Base-by-base conservation (phyloP, 257 asterid species). In the Lycium barbarum region DNA sequence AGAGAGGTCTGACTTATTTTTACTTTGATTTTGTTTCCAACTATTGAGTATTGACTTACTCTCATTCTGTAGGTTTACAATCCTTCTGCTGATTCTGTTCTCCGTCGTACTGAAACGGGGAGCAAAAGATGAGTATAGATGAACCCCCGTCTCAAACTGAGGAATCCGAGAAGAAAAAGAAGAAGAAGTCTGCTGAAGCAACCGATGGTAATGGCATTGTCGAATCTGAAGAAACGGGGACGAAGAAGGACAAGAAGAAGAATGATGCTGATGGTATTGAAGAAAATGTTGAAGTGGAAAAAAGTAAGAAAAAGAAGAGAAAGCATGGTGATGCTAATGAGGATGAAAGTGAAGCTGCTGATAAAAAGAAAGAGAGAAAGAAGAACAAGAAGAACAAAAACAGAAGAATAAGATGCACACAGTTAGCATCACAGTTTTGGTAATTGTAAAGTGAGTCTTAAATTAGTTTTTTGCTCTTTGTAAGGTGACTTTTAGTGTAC, bases 31-130 rank as follows among this genome's bases (percentile, higher is more conserved):
- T 22, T 63, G 9, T 17, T 38, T 68, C 33, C 63, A 35, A 14
- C 53, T 45, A 22, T 51, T 53, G 45, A 14, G 33, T 45, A 22
- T 51, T 53, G 45, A 71, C 80, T 81, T 38, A 38, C 13, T 13
- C 18, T 35, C 36, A 22, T 18, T 81, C 14, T 88, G 87, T 92
- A 91, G 97, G 88, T 89, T 1, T 95, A 92, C 93, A 95, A 95
- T 83, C 93, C 98, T 62, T 89, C 97, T 26, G 93, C 97, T 0
- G 98, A 93, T 82, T 86, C 96, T 49, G 49, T 91, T 76, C 88
- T 92, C 40, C 89, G 92, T 33, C 91, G 72, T 1, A 78, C 87
- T 11, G 88, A 86, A 83, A 90, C 80, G 84, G 83, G 35, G 92
- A 68, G 61, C 15, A 47, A 68, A 68, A 38, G 12, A 47, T 47